Percentiles rank a stretch among this genome's conserved stretches.
Conservation (phyloP, 2,329 filamentous ascomycete species). For the Cercospora sp. region DNA sequence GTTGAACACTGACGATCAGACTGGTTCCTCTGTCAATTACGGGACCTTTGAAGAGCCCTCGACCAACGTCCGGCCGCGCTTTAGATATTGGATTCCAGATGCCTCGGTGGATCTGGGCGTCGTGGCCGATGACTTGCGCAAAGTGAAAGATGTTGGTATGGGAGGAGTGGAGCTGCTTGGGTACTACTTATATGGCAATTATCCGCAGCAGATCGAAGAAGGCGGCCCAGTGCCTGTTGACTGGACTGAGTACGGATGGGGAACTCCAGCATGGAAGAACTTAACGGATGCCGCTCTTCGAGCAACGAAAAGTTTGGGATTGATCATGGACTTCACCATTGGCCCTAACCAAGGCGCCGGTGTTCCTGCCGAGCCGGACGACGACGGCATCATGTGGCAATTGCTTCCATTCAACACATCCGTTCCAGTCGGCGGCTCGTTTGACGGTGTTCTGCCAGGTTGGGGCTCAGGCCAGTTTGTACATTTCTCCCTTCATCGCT, state of each 20-base stretch:
- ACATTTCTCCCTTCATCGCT: conserved; percentile 22
- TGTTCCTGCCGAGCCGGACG: conserved; percentile 42
- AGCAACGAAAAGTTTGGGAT: conserved; percentile 38
- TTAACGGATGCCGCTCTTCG: conserved; percentile 38
- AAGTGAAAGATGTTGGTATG: conserved; percentile 38
- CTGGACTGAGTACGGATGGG: conserved; percentile 46
- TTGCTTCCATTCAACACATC: conserved; percentile 36
- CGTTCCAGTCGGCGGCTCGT: conserved; percentile 35
- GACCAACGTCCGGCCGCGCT: conserved; percentile 33
- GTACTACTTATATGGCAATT: conserved; percentile 44
- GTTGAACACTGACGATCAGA: conserved; percentile 26
- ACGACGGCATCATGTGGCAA: conserved; percentile 42
- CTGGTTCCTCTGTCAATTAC: conserved; percentile 27
- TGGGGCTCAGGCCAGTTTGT: conserved; percentile 42
- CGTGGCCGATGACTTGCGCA: conserved; percentile 39
- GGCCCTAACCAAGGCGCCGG: conserved; percentile 53
- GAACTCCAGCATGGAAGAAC: conserved; percentile 39
- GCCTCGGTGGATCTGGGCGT: conserved; percentile 36
- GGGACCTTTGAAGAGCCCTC: conserved; percentile 38
- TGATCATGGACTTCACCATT: conserved; percentile 50
- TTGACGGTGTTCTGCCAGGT: conserved; percentile 40
- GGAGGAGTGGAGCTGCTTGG: conserved; percentile 45
- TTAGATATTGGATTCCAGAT: conserved; percentile 46
- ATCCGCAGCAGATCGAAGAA: conserved; percentile 23
- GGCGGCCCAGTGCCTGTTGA: conserved; percentile 33